Percentiles rank a stretch among this genome's conserved stretches.
Conservation (phyloP, 768 basidiomycete species). For the Imleria badia region DNA sequence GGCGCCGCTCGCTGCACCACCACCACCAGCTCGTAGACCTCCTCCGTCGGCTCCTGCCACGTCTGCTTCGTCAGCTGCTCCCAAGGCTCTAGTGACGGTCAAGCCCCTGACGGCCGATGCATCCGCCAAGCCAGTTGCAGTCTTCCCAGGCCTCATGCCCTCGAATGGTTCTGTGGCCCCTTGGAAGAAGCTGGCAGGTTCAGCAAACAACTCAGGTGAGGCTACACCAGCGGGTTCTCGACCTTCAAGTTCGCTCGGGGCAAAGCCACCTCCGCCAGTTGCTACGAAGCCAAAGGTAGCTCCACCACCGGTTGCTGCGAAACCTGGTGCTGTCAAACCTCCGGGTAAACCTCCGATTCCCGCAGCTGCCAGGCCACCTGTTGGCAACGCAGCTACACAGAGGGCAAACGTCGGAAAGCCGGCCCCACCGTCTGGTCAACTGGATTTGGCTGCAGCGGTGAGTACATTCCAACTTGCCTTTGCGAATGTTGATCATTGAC, state of each 20-base stretch:
- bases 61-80: constrained; percentile 32
- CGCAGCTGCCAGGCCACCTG: constrained; percentile 50
- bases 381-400: constrained; percentile 34
- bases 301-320: constrained; percentile 56
- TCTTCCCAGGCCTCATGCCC: constrained; percentile 74
- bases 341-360: constrained; percentile 65
- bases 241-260: constrained; percentile 48
- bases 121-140: constrained; percentile 75
- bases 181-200: constrained; percentile 61
- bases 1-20: constrained; percentile 65
- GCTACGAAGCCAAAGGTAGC: constrained; percentile 63
- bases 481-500: neutral
- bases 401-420: constrained; percentile 42
- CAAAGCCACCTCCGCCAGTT: constrained; percentile 58
- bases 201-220: constrained; percentile 34
- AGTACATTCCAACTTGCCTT: constrained; percentile 26
- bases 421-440: constrained; percentile 53
- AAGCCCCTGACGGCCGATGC: constrained; percentile 54
- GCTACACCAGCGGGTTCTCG: constrained; percentile 47
- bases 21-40: constrained; percentile 54
- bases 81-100: constrained; percentile 36
- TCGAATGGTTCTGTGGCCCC: constrained; percentile 69
- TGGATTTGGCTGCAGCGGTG: constrained; percentile 84
- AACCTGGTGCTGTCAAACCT: constrained; percentile 50
- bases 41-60: constrained; percentile 45